A percentile compares a stretch with the other conserved stretches of the same genome.
These are phyloP conservation scores for Hyphopichia buzzinii DNA, from an alignment of 1,139 yeast genomes.

Conservation along the genomic window DNA sequence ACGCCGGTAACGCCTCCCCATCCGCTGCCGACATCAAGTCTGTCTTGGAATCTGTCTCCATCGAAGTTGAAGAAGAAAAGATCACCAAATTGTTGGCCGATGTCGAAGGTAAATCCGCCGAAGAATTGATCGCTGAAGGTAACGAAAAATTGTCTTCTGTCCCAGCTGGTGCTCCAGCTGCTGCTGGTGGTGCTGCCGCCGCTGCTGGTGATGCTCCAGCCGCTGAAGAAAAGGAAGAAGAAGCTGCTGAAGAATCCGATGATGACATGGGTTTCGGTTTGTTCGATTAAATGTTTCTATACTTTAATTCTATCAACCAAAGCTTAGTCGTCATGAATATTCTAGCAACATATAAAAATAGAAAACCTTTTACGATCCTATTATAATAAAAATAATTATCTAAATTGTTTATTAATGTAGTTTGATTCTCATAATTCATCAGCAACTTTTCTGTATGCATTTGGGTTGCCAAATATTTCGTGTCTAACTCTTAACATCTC, in stretches of 20 bases:
- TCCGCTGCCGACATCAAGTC: constrained; percentile 88
- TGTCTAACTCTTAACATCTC: constrained; percentile 62
- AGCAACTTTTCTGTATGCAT: constrained; percentile 59
- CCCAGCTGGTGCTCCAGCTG: constrained; percentile 97
- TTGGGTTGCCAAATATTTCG: constrained; percentile 74
- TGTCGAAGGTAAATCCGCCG: constrained; percentile 90
- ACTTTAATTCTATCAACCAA: not conserved
- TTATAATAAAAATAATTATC: constrained; percentile 2
- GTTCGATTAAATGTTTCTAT: constrained; percentile 38
- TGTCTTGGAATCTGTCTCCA: constrained; percentile 90
- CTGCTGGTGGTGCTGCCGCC: constrained; percentile 68
- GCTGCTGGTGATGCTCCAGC: constrained; percentile 65
- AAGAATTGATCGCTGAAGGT: constrained; percentile 95
- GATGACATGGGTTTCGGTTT: constrained; percentile 55
- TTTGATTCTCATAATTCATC: constrained; percentile 44
- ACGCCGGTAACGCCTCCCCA: constrained; percentile 75
- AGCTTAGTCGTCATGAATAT: not conserved
- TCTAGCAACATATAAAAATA: not conserved
- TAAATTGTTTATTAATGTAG: constrained; percentile 2
- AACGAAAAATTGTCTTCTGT: constrained; percentile 92
- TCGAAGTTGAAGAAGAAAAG: constrained; percentile 92
- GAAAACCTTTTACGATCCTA: constrained; percentile 1
- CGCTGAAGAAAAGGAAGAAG: constrained; percentile 71
- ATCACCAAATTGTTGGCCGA: constrained; percentile 81
- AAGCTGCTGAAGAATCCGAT: constrained; percentile 55